Base-by-base conservation (phyloP, 306 rosid genomes). In the Malus sylvestris region DNA sequence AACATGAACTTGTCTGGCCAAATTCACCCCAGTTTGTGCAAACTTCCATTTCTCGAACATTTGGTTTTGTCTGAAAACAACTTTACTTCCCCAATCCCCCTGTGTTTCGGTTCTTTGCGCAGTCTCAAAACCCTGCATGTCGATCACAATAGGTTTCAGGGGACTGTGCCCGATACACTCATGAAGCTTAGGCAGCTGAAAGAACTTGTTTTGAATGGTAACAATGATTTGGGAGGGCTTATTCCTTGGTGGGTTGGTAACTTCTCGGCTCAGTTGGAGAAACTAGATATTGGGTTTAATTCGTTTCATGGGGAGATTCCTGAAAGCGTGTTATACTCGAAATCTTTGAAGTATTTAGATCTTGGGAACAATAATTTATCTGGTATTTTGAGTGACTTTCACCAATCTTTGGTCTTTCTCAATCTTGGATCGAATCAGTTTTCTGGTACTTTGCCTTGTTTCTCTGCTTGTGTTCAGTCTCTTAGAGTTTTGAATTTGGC, bases 371-470 rank as follows among this genome's bases (percentile, higher is more conserved):
- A 95, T 71, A 53, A 69, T 38, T 85, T 92, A 71, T 83, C 85
- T 23, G 97, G 99, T 18, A 82, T 78, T 76, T 81, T 92, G 61
- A 81, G 65, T 57, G 93, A 89, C 87, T 92, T 96, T 82, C 86
- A 67, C 63, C 99, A 92, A 73, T 70, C 96, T 76, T 75, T 96
- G 86, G 86, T 84, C 70, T 81, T 71, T 65, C 96, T 96, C 51
- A 89, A 91, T 76, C 98, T 96, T 67, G 96, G 85, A 60, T 96
- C 98, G 22, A 96, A 96, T 86, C 88, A 59, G 82, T 88, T 92
- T 82, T 83, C 94, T 6, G 98, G 99, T 73, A 96, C 99, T 75
- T 77, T 92, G 80, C 97, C 99, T 79, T 96, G 99, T 84, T 87
- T 88, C 62, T 86, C 96, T 79, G 93, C 93, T 81, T 88, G 97